phyloP scores from a whole-genome alignment of 345 rosid species.

The Citrus australasica region DNA sequence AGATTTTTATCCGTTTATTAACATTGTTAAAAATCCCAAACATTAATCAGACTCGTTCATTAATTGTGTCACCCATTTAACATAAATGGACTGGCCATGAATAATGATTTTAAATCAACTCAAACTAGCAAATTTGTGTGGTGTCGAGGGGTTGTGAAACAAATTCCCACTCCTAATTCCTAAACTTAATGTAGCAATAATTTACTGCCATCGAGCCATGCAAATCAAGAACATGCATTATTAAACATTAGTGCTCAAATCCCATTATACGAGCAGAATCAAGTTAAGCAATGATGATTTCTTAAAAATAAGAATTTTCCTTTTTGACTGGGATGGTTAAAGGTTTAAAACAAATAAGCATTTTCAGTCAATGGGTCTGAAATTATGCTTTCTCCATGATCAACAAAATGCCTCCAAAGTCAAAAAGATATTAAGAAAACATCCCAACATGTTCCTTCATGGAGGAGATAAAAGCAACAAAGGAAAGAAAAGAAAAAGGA shows the following conservation, averaged over 20 bases:
- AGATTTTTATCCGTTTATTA: too few species aligned
- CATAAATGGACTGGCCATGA: too few species aligned
- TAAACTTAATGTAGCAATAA: not conserved
- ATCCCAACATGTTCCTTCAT: conserved; percentile 32
- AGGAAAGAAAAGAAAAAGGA: not conserved
- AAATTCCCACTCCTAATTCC: not conserved
- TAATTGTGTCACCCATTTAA: too few species aligned
- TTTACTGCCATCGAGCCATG: not conserved
- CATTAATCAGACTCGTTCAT: too few species aligned
- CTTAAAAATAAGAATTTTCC: not conserved
- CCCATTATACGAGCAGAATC: conserved; percentile 20
- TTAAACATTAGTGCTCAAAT: not conserved
- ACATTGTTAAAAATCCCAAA: too few species aligned
- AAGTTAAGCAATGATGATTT: conserved; percentile 23
- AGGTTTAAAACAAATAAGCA: conserved; percentile 15
- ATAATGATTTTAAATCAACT: too few species aligned
- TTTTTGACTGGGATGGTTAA: not conserved
- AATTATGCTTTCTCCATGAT: conserved; percentile 30
- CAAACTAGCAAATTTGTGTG: too few species aligned
- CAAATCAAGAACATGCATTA: not conserved
- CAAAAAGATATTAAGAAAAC: conserved; percentile 39
- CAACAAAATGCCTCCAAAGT: conserved; percentile 44
- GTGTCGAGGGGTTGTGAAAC: too few species aligned
- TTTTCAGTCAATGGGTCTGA: conserved; percentile 19
- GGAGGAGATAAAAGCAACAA: conserved; percentile 16